Evolutionary conservation across 352 stramenopile genomes (phyloP).

Genomic region (Globisporangium nunn): DNA sequence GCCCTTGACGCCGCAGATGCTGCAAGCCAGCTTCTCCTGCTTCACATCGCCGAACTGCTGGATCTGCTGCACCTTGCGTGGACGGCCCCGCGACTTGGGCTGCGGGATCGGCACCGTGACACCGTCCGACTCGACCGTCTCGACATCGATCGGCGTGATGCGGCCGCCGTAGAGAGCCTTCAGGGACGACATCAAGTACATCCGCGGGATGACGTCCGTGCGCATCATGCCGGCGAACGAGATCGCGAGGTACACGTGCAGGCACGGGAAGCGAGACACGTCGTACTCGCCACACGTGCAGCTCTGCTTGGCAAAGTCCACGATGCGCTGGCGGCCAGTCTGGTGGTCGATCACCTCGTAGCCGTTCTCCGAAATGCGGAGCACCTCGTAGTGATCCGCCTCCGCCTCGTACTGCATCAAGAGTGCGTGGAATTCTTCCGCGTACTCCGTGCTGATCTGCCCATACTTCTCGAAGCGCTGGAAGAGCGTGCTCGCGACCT

Average conservation of each 20-base stretch:
- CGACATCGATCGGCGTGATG: constrained; percentile 77
- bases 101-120: constrained; percentile 49
- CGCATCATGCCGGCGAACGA: constrained; percentile 54
- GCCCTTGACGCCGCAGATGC: constrained; percentile 71
- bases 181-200: constrained; percentile 75
- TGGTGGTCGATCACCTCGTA: constrained; percentile 76
- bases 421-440: constrained; percentile 61
- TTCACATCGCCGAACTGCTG: constrained; percentile 64
- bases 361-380: constrained; percentile 57
- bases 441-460: constrained; percentile 69
- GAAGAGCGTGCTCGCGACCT: constrained; percentile 64
- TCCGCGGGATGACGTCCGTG: constrained; percentile 67
- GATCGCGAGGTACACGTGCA: constrained; percentile 73
- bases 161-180: constrained; percentile 64
- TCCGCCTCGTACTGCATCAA: constrained; percentile 58
- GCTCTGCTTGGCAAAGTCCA: constrained; percentile 68
- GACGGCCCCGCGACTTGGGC: constrained; percentile 49
- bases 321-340: constrained; percentile 51
- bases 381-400: constrained; percentile 48
- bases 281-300: constrained; percentile 78
- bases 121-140: constrained; percentile 48
- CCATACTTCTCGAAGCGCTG: constrained; percentile 69
- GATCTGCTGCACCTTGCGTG: constrained; percentile 77
- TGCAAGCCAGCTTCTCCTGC: constrained; percentile 71
- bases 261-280: constrained; percentile 61